A percentile compares a stretch with the other conserved stretches of the same genome.
Evolutionary conservation across 148 eudicot species (phyloP).

Genomic region (Fagopyrum tataricum): DNA sequence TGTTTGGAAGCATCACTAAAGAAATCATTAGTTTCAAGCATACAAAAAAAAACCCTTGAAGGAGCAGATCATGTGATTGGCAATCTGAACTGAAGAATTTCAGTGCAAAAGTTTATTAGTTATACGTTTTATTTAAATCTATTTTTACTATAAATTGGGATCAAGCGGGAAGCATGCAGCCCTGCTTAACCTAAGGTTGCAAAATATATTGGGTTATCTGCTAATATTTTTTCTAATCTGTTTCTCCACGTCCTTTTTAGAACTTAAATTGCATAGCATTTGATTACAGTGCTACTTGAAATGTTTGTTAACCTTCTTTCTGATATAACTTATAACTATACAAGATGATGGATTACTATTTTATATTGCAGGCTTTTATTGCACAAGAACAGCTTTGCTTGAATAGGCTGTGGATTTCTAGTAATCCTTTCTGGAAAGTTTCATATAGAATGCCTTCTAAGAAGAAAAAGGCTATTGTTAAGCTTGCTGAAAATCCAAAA

Average conservation of each 20-base stretch:
- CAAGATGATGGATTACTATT: neutral
- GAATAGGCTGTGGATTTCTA: constrained; percentile 67
- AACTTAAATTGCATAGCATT: neutral
- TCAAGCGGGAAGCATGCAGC: neutral
- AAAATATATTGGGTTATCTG: neutral
- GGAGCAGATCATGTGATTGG: neutral
- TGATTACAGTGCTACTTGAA: neutral
- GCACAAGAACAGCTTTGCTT: constrained; percentile 91
- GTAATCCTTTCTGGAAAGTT: constrained; percentile 58
- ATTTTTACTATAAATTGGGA: neutral
- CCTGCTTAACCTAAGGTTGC: neutral
- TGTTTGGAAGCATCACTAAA: neutral
- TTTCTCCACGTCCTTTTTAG: neutral
- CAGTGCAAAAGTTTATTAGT: neutral
- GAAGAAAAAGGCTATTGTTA: constrained; percentile 59
- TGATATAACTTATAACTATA: neutral
- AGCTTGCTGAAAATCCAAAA: constrained; percentile 53
- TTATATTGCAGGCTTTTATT: constrained; percentile 62
- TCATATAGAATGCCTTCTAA: constrained; percentile 52
- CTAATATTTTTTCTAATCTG: neutral
- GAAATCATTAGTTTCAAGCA: neutral
- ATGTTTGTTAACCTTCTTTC: constrained; percentile 1
- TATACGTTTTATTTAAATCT: neutral
- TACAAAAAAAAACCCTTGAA: neutral
- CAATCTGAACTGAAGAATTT: neutral